These are phyloP conservation scores for Scorias spongiosa DNA, from an alignment of 2,329 filamentous ascomycete genomes.

Conservation along the genomic window DNA sequence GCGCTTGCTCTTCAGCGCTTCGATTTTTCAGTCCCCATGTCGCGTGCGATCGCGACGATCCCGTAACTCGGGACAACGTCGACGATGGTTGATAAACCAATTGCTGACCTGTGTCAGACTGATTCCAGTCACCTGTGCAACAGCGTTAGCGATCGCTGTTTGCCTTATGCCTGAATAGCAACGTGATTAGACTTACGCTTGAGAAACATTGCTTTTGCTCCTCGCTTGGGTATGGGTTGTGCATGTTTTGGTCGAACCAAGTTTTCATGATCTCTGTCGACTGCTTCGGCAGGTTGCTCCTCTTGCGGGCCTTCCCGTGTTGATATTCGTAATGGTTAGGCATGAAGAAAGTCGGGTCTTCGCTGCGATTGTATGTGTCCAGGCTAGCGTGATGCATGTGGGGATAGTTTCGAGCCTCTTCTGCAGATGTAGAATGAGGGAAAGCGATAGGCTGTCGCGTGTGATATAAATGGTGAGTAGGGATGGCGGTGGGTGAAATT, in stretches of 20 bases:
- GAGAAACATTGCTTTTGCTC: conserved; percentile 23
- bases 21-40: not conserved
- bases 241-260: conserved; percentile 25
- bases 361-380: conserved; percentile 8
- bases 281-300: conserved; percentile 24
- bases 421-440: conserved; percentile 4
- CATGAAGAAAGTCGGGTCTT: conserved; percentile 15
- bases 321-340: conserved; percentile 23
- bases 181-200: conserved; percentile 11
- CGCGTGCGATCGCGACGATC: conserved; percentile 17
- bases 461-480: conserved; percentile 4
- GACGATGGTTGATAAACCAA: conserved; percentile 25
- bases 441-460: conserved; percentile 4
- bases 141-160: conserved; percentile 1
- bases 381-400: conserved; percentile 5
- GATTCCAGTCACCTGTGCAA: conserved; percentile 18
- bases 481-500: conserved; percentile 7
- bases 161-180: too few species aligned
- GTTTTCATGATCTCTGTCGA: conserved; percentile 25
- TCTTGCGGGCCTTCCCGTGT: conserved; percentile 21
- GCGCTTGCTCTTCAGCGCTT: not conserved
- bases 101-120: conserved; percentile 27
- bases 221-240: conserved; percentile 24
- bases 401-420: conserved; percentile 6
- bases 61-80: conserved; percentile 22